A percentile compares a stretch with the other conserved stretches of the same genome.
phyloP scores from a whole-genome alignment of 2,329 filamentous ascomycete genomes.

The Botrytis galanthina region DNA sequence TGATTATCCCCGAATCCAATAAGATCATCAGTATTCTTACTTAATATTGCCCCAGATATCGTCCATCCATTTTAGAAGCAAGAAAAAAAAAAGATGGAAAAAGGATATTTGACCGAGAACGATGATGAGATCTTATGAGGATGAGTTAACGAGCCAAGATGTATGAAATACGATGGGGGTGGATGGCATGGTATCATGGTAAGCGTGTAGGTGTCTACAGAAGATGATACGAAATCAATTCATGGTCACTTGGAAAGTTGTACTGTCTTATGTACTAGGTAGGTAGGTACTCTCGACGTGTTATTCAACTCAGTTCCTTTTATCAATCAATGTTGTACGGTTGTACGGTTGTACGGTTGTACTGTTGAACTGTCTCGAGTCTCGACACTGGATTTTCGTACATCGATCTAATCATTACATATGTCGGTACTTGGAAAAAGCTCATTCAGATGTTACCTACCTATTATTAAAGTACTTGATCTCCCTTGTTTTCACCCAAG shows the following conservation, averaged over 20 bases:
- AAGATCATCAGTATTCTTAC: neutral
- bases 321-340: neutral
- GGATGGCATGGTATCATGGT: neutral
- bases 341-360: neutral
- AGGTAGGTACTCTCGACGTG: neutral
- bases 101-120: constrained; percentile 1
- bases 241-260: neutral
- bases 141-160: neutral
- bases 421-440: neutral
- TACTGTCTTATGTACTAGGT: too few relatives aligned
- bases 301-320: neutral
- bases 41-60: neutral
- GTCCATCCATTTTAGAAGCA: neutral
- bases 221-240: neutral
- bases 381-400: neutral
- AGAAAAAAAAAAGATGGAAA: neutral
- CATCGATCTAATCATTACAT: neutral
- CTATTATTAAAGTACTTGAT: neutral
- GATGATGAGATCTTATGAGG: neutral
- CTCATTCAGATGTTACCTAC: neutral
- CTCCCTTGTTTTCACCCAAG: neutral
- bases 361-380: neutral
- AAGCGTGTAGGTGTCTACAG: neutral
- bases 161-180: neutral
- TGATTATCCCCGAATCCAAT: neutral